Evolutionary conservation across 805 yeast genomes (phyloP), one percentile per base, ranked within the genome.

Genomic region (Metschnikowia noctiluminum): DNA sequence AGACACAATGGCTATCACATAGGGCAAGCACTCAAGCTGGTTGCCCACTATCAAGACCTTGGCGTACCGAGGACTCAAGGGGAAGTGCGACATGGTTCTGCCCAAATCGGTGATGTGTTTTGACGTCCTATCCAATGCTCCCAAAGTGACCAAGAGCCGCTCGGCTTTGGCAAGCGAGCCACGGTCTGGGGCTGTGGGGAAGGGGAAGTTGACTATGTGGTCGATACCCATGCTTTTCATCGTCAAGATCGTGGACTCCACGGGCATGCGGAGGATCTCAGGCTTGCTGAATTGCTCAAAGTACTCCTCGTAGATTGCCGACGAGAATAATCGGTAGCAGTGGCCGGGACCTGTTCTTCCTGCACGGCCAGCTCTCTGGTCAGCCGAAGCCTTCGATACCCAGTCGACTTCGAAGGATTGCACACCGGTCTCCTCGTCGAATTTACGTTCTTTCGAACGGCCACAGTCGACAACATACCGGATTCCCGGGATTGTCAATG

Each of bases 271-370:
- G 49, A 88, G 70, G 40, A 94, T 91, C 64, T 94, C 99, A 0
- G 99, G 98, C 47, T 74, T 76, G 10, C 94, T 78, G 60, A 94
- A 94, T 60, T 85, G 89, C 3, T 75, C 75, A 63, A 94, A 94
- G 55, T 85, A 94, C 53, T 83, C 80, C 62, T 94, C 97, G 64
- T 75, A 94, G 7, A 95, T 87, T 1, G 99, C 99, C 13, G 98
- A 91, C 0, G 98, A 92, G 60, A 77, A 94, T 12, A 94, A 66
- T 51, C 99, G 74, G 64, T 94, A 94, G 64, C 97, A 89, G 62
- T 94, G 98, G 50, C 99, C 99, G 0, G 99, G 97, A 0, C 98
- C 99, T 0, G 97, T 91, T 77, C 98, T 85, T 63, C 97, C 98
- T 43, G 98, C 98, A 74, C 98, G 84, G 62, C 98, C 98, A 15